Base-by-base conservation (phyloP, 768 basidiomycete species). In the Serendipita sp. region DNA sequence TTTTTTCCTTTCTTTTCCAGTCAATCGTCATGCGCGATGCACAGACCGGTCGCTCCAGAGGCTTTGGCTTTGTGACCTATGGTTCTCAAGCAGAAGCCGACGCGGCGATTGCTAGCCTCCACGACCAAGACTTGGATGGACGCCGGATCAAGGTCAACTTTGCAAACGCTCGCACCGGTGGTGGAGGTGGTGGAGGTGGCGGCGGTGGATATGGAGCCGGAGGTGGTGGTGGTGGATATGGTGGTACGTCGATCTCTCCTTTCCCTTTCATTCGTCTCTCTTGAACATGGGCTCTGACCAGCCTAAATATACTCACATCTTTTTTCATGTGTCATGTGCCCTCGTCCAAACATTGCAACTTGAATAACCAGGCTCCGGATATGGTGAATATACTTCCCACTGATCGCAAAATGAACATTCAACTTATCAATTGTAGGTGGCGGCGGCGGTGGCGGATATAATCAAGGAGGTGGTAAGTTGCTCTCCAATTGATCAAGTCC, bases 1-100 rank as follows among this genome's bases (percentile, higher is more conserved):
- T 24, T 24, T 24, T 24, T 24, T 0, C 1, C 24, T 24, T n/a
- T n/a, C 51, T 66, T n/a, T n/a, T n/a, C n/a, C 76, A 96, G 92
- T 89, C 88, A 70, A 92, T 95, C 77, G 92, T 95, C 75, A 95
- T 95, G 93, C 88, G 91, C 79, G 94, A 98, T 78, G 90, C 92
- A 73, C 94, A 96, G 73, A 97, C 94, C 69, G 89, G 91, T 67
- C 91, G 94, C 73, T 95, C 92, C 68, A 88, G 94, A 73, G 94
- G 94, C 72, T 97, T 97, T 74, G 94, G 94, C 68, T 97, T 97
- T 77, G 93, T 97, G 67, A 93, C 89, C 64, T 93, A 78, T 74
- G 74, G 78, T 68, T 73, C 71, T 56, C 64, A 68, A 38, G 66
- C 69, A 45, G 76, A 77, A 67, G 94, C 94, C 51, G 77, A 87